A percentile compares a stretch with the other conserved stretches of the same genome.
Conservation (phyloP, 2,329 filamentous ascomycete genomes). For the Ceratocystis diversiconidia region DNA sequence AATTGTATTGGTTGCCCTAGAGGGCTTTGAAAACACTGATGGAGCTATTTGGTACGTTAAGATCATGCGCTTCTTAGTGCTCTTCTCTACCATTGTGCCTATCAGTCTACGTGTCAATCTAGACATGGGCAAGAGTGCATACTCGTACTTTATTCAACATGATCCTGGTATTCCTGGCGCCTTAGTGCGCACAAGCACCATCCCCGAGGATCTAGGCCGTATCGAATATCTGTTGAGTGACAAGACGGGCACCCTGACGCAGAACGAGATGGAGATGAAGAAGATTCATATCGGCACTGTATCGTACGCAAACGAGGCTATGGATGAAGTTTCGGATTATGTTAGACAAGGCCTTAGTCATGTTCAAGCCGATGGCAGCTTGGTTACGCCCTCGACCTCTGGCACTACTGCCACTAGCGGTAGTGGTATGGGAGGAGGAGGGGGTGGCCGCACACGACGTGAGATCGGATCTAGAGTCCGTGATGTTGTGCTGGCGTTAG, state of each 20-base stretch:
- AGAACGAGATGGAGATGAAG: constrained; percentile 98
- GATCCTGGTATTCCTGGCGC: constrained; percentile 83
- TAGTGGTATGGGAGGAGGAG: constrained; percentile 23
- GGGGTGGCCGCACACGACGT: constrained; percentile 68
- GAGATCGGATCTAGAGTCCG: constrained; percentile 89
- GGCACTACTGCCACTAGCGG: constrained; percentile 32
- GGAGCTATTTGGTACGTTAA: constrained; percentile 79
- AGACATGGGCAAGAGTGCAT: constrained; percentile 92
- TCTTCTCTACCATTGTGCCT: constrained; percentile 98
- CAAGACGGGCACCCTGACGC: constrained; percentile 94
- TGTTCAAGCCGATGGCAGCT: constrained; percentile 22
- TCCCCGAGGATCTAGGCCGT: constrained; percentile 86
- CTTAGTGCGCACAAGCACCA: constrained; percentile 90
- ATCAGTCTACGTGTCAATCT: constrained; percentile 93
- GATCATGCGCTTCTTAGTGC: constrained; percentile 92
- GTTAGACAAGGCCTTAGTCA: constrained; percentile 68
- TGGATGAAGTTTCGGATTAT: constrained; percentile 89
- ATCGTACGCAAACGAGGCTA: constrained; percentile 94
- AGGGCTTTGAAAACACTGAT: constrained; percentile 58
- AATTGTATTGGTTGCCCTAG: constrained; percentile 71
- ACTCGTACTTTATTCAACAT: constrained; percentile 86
- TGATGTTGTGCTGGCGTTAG: constrained; percentile 82
- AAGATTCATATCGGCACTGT: constrained; percentile 98
- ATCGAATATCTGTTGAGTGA: constrained; percentile 95
- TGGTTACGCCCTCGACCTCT: constrained; percentile 65